Conservation (phyloP, 345 rosid genomes). For the Lumnitzera racemosa region DNA sequence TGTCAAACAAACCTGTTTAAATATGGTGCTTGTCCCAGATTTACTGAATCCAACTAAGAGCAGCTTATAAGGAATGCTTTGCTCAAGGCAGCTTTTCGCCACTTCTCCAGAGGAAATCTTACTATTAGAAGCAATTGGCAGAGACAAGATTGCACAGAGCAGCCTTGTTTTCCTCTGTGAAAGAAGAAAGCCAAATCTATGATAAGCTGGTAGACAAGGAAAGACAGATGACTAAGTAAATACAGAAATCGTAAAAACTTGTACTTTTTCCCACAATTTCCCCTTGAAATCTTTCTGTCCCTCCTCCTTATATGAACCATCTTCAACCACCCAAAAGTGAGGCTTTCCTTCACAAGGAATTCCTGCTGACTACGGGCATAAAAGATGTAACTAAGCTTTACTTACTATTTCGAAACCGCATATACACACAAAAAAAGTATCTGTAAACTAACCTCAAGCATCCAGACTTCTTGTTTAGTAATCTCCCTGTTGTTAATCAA, state of each 20-base stretch:
- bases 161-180: conserved; percentile 41
- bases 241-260: not conserved
- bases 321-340: conserved; percentile 57
- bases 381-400: conserved; percentile 1
- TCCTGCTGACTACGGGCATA: conserved; percentile 39
- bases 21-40: conserved; percentile 79
- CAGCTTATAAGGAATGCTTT: conserved; percentile 35
- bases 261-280: conserved; percentile 62
- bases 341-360: conserved; percentile 69
- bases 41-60: conserved; percentile 67
- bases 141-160: conserved; percentile 34
- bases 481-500: conserved; percentile 57
- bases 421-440: not conserved
- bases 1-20: conserved; percentile 57
- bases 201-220: not conserved
- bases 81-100: conserved; percentile 11
- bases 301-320: conserved; percentile 67
- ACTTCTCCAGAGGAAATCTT: conserved; percentile 24
- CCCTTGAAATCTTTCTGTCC: conserved; percentile 54
- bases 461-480: conserved; percentile 44
- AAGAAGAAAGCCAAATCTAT: conserved; percentile 1
- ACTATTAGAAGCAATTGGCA: conserved; percentile 53
- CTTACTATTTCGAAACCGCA: conserved; percentile 2
- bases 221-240: conserved; percentile 4
- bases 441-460: conserved; percentile 59